phyloP scores from a whole-genome alignment of 2,329 filamentous ascomycete genomes.

The Dactylellina parvicollis region DNA sequence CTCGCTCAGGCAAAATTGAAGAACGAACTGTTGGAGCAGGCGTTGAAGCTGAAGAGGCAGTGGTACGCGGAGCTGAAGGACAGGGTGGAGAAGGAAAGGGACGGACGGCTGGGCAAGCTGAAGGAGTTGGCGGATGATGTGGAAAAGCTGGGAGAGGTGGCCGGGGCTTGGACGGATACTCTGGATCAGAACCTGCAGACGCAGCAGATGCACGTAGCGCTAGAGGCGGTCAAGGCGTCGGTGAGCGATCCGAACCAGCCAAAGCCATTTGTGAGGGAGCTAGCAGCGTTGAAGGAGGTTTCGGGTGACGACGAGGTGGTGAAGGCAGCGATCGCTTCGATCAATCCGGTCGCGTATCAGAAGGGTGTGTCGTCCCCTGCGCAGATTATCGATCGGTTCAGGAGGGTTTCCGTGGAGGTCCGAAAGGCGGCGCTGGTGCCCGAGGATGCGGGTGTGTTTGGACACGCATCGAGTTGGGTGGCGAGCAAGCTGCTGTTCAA shows the following conservation, averaged over 20 bases:
- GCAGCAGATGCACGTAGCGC: constrained; percentile 93
- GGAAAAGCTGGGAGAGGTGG: constrained; percentile 84
- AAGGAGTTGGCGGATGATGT: constrained; percentile 81
- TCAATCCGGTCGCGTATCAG: constrained; percentile 93
- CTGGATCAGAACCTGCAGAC: constrained; percentile 91
- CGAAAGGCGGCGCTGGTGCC: constrained; percentile 92
- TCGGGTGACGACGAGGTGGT: constrained; percentile 85
- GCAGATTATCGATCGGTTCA: constrained; percentile 94
- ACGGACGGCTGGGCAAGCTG: constrained; percentile 85
- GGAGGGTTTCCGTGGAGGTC: constrained; percentile 88
- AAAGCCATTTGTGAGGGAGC: constrained; percentile 87
- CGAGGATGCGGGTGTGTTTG: constrained; percentile 91
- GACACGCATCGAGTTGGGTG: constrained; percentile 87
- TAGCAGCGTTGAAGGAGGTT: constrained; percentile 93
- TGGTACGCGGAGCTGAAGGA: constrained; percentile 81
- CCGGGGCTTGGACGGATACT: constrained; percentile 87
- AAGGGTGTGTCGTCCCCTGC: constrained; percentile 83
- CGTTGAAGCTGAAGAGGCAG: constrained; percentile 83
- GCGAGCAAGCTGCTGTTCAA: constrained; percentile 96
- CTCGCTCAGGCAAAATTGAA: constrained; percentile 83
- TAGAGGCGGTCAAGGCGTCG: constrained; percentile 88
- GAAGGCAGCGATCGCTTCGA: constrained; percentile 92
- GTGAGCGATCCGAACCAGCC: constrained; percentile 79
- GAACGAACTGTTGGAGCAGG: constrained; percentile 90
- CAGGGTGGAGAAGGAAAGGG: constrained; percentile 87